Evolutionary conservation across 305 asterid genomes (phyloP).

Genomic region (Fraxinus ornus): DNA sequence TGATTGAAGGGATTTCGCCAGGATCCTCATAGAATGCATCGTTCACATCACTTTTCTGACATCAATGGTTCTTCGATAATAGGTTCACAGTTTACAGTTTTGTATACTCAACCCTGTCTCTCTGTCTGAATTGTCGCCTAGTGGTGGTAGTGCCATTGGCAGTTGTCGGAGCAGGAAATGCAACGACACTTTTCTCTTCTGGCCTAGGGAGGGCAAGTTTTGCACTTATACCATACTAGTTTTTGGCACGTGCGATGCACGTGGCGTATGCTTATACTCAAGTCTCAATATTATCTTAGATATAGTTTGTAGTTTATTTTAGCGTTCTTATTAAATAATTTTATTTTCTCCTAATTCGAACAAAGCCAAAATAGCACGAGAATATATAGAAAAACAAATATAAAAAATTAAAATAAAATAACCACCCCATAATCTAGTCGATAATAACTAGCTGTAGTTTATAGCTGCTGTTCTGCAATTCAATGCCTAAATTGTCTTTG

Average conservation of each 20-base stretch:
- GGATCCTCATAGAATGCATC: background rate
- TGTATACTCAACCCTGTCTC: conserved; percentile 24
- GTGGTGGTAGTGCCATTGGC: conserved; percentile 41
- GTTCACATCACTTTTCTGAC: background rate
- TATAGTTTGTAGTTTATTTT: background rate
- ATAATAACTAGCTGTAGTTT: background rate
- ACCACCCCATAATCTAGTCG: background rate
- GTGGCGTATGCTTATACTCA: background rate
- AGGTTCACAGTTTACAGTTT: conserved; percentile 14
- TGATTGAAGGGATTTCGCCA: conserved; percentile 72
- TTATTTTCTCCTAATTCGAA: no score
- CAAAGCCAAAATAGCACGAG: background rate
- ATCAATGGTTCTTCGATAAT: no score
- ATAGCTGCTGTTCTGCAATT: background rate
- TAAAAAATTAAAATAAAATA: no score
- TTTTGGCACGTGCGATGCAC: background rate
- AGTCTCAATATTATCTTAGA: background rate
- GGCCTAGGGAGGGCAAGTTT: background rate
- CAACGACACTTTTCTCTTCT: conserved; percentile 31
- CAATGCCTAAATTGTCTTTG: no score
- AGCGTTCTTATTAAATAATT: background rate
- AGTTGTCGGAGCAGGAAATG: conserved; percentile 37
- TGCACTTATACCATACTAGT: conserved; percentile 44
- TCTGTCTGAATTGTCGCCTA: conserved; percentile 30
- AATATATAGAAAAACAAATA: no score